Conservation (phyloP, 2,329 filamentous ascomycete genomes). For the Sclerotinia glacialis region DNA sequence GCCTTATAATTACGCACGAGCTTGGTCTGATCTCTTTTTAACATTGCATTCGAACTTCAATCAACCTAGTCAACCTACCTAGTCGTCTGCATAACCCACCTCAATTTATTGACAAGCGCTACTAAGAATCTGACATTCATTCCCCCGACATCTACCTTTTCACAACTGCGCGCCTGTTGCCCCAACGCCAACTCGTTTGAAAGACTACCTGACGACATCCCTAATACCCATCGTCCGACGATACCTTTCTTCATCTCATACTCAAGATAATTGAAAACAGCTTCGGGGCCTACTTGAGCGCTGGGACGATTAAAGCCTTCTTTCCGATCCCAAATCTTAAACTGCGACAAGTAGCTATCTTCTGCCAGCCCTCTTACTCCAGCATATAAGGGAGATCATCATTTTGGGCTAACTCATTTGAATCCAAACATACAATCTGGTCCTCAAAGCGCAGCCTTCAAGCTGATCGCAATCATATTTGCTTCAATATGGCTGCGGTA, state of each 20-base stretch:
- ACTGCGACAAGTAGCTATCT: background rate
- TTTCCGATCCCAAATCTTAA: slow-evolving; percentile 9
- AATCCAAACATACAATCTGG: background rate
- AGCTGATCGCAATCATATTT: slow-evolving; percentile 20
- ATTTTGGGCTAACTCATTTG: slow-evolving; percentile 20
- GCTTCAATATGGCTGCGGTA: slow-evolving; percentile 44
- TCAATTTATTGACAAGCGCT: slow-evolving; percentile 11
- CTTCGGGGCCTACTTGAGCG: slow-evolving; percentile 1
- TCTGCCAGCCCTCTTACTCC: slow-evolving; percentile 18
- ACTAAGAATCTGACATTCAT: slow-evolving; percentile 2
- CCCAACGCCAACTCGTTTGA: slow-evolving; percentile 5
- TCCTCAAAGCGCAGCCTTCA: background rate
- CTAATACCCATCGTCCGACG: slow-evolving; percentile 4
- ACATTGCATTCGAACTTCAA: slow-evolving; percentile 8
- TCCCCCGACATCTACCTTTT: background rate
- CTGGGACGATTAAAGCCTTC: background rate
- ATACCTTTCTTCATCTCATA: background rate
- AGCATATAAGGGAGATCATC: slow-evolving; percentile 27
- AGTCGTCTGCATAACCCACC: slow-evolving; percentile 3
- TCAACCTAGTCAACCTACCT: slow-evolving; percentile 8
- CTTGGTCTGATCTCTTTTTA: slow-evolving; percentile 20
- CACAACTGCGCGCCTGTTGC: slow-evolving; percentile 14
- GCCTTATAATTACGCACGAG: slow-evolving; percentile 20
- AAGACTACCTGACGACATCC: background rate
- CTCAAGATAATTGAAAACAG: background rate